Base-by-base conservation (phyloP, 768 basidiomycete species). In the Termitomyces sp. region DNA sequence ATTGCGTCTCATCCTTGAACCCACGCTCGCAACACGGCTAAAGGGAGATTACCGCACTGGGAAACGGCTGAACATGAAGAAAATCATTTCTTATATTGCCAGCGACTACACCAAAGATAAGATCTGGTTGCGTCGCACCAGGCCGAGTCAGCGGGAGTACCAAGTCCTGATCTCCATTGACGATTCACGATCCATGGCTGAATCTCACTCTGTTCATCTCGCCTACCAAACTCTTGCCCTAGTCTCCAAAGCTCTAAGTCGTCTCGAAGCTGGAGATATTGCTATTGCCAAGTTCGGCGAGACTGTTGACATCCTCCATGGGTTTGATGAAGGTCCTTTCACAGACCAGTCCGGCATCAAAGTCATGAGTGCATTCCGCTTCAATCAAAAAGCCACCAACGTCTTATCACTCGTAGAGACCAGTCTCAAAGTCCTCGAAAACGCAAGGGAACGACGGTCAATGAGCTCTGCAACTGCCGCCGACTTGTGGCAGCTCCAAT, bases 61-160 rank as follows among this genome's bases (percentile, higher is more conserved):
- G 56, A 99, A 99, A 76, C 84, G 96, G 20, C 84, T 99, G 35
- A 98, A 98, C 75, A 98, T 98, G 96, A 94, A 96, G 73, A 96
- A 96, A 76, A 94, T 98, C 73, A 96, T 99, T 63, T 87, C 92
- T 3, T 98, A 96, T 79, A 96, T 99, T 63, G 96, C 97, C 39
- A 93, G 91, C 76, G 97, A 99, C 76, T 99, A 93, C 79, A 98
- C 96, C 55, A 98, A 98, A 73, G 96, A 99, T 82, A 96, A 96
- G 76, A 98, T 98, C 65, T 99, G 97, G 97, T 80, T 98, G 39
- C 89, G 96, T 28, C 85, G 97, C 22, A 97, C 96, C 4, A 88
- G 91, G 54, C 96, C 97, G 6, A 94, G 92, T 71, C 88, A 92
- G 68, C 84, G 97, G 52, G 96, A 97, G 70, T 98, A 98, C 74